These are phyloP conservation scores for Sistotremastrum niveocremeum DNA, from an alignment of 768 basidiomycete species.

Conservation along the genomic window DNA sequence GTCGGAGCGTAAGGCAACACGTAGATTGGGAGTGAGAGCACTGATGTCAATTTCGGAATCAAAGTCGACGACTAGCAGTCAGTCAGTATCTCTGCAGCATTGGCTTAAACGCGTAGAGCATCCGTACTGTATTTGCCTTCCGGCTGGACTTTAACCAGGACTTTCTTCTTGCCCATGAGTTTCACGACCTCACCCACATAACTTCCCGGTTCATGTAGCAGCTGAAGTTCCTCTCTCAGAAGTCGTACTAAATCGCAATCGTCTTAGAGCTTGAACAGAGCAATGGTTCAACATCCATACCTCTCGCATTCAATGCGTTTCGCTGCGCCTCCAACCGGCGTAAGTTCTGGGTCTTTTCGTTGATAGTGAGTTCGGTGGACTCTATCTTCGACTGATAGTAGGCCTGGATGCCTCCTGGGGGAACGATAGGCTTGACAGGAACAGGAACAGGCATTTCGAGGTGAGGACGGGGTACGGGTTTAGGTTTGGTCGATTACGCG, in stretches of 20 bases:
- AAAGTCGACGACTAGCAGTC: conserved; percentile 72
- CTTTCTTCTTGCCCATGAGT: conserved; percentile 99
- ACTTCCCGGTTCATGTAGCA: conserved; percentile 88
- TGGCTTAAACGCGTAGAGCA: not conserved
- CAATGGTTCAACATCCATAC: conserved; percentile 26
- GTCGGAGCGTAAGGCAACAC: conserved; percentile 92
- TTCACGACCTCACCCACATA: conserved; percentile 98
- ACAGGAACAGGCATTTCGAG: not conserved
- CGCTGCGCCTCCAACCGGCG: conserved; percentile 91
- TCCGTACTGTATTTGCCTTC: conserved; percentile 98
- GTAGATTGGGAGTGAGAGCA: conserved; percentile 69
- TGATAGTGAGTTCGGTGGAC: conserved; percentile 81
- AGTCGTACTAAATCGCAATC: conserved; percentile 49
- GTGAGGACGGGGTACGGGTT: no score
- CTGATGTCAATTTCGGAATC: conserved; percentile 76
- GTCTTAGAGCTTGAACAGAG: conserved; percentile 1
- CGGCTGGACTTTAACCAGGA: conserved; percentile 94
- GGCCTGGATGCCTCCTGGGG: conserved; percentile 61
- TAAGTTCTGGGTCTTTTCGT: conserved; percentile 93
- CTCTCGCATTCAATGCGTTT: conserved; percentile 92
- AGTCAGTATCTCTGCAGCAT: not conserved
- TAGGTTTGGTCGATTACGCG: no score
- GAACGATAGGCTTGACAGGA: conserved; percentile 7
- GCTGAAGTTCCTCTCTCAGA: conserved; percentile 81
- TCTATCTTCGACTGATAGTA: conserved; percentile 98